These are phyloP conservation scores for Solioccasus polychromus DNA, from an alignment of 768 basidiomycete genomes.

Conservation along the genomic window DNA sequence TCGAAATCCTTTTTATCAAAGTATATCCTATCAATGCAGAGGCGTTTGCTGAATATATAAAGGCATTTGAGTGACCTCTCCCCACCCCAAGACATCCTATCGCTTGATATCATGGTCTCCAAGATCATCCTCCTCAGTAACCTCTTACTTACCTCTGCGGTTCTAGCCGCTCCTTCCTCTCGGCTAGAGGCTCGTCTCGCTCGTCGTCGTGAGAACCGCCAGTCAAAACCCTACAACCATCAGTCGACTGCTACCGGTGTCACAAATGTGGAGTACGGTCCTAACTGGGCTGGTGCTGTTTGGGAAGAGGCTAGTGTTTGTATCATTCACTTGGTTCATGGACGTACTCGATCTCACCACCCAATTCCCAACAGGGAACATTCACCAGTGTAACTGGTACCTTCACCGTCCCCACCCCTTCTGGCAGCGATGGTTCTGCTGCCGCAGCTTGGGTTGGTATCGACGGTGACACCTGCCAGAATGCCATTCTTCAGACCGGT, in stretches of 20 bases:
- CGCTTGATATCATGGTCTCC: constrained; percentile 11
- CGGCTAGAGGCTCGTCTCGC: constrained; percentile 4
- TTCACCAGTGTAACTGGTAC: constrained; percentile 10
- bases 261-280: constrained; percentile 5
- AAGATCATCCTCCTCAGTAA: constrained; percentile 3
- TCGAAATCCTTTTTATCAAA: no score
- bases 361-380: constrained; percentile 5
- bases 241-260: not conserved
- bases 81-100: not conserved
- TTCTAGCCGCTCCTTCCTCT: not conserved
- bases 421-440: not conserved
- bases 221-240: not conserved
- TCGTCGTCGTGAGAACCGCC: constrained; percentile 4
- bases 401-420: constrained; percentile 9
- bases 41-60: constrained; percentile 2
- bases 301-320: constrained; percentile 1
- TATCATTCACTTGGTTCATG: not conserved
- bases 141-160: constrained; percentile 3
- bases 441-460: constrained; percentile 14
- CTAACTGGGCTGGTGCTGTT: constrained; percentile 1
- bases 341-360: not conserved
- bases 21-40: no score
- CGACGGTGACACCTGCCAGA: constrained; percentile 8
- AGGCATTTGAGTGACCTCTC: not conserved
- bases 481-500: constrained; percentile 20